Evolutionary conservation across 2,329 filamentous ascomycete genomes (phyloP), one percentile per base, ranked within the genome.

Genomic region (Fusarium xylarioides): DNA sequence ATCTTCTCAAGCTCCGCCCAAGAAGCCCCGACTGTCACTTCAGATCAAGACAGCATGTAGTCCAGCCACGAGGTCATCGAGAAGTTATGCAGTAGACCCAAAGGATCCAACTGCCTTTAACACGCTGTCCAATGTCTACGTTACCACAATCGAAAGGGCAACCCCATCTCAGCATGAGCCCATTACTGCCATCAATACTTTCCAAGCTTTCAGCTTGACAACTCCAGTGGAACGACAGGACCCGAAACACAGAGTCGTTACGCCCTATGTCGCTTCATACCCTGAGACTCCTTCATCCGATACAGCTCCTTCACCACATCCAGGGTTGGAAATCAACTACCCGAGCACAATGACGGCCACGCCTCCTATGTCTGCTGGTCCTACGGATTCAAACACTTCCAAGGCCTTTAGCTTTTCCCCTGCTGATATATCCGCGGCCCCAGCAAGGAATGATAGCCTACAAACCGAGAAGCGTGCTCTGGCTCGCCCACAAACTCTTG

Each of bases 91-190:
- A 43, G 74, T 88, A 43, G 86, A 91, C 74, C 86, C 88, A 35
- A 87, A 84, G 65, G 90, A 90, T 37, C 88, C 89, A 7, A 91
- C 90, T 3, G 84, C 89, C 28, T 91, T 91, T 82, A 91, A 91
- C 80, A 91, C 90, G 5, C 85, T 91, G 43, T 90, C 89, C 60
- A 91, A 91, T 80, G 87, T 89, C 68, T 91, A 91, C 76, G 86
- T 88, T 32, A 88, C 87, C 7, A 88, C 89, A 68, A 90, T 91
- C 59, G 89, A 90, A 79, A 86, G 88, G 53, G 86, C 87, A 34
- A 86, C 88, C 3, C 86, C 88, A 6, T 75, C 82, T 40, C 83
- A 84, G 46, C 23, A 84, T 38, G 84, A 86, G 42, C 85, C 87
- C 12, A 77, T 87, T 53, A 87, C 85, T 5, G 85, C 87, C 58